phyloP scores from a whole-genome alignment of 208 protist genomes.

The Wallacemonas sp. region DNA sequence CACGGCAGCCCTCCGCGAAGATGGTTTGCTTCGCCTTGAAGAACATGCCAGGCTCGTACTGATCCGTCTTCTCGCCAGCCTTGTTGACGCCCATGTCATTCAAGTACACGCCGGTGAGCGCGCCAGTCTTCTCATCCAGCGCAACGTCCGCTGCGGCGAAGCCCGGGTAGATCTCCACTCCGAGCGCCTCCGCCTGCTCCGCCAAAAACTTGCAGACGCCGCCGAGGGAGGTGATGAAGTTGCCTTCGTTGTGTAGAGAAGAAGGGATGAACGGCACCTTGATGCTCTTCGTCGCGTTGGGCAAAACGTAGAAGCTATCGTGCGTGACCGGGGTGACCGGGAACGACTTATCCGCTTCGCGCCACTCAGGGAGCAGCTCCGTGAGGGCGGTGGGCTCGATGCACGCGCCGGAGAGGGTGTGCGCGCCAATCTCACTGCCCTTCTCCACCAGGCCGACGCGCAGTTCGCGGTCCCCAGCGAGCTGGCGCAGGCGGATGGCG shows the following conservation, averaged over 20 bases:
- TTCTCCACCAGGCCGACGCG: constrained; percentile 96
- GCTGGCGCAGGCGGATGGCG: constrained; percentile 96
- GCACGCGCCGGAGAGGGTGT: constrained; percentile 97
- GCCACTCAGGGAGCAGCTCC: constrained; percentile 97
- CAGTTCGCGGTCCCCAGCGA: constrained; percentile 69
- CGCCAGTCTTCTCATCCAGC: constrained; percentile 35
- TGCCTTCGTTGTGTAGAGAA: constrained; percentile 92
- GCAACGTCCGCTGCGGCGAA: constrained; percentile 91
- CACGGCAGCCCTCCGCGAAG: constrained; percentile 97
- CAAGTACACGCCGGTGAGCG: constrained; percentile 67
- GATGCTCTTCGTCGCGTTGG: constrained; percentile 38
- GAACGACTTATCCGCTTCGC: constrained; percentile 57
- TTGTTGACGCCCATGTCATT: constrained; percentile 91
- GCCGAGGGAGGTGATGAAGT: constrained; percentile 95
- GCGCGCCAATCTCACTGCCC: constrained; percentile 93
- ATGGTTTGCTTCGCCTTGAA: constrained; percentile 94
- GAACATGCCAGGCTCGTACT: constrained; percentile 95
- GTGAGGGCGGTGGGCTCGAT: constrained; percentile 95
- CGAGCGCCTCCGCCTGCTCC: constrained; percentile 94
- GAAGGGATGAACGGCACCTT: constrained; percentile 69
- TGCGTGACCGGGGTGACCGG: constrained; percentile 85
- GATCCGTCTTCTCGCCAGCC: constrained; percentile 88
- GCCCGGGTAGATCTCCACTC: constrained; percentile 97
- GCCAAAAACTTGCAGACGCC: constrained; percentile 93
- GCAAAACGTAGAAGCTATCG: constrained; percentile 91